A percentile compares a stretch with the other conserved stretches of the same genome.
Evolutionary conservation across 331 rosid genomes (phyloP).

Genomic region (Rosa hybrid): DNA sequence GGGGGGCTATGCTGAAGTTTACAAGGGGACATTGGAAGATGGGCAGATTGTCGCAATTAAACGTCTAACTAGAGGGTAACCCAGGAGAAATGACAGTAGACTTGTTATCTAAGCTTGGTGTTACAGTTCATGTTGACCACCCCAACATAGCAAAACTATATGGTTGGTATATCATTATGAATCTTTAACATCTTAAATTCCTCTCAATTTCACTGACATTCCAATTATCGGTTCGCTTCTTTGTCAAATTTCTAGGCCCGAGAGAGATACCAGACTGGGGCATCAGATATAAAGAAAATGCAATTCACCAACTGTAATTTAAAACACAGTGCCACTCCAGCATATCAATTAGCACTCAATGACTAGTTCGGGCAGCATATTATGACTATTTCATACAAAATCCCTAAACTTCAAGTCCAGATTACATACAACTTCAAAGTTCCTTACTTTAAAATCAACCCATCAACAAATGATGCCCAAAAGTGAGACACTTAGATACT

Average conservation of each 20-base stretch:
- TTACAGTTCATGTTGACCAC: constrained; percentile 92
- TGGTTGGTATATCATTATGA: constrained; percentile 47
- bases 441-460: too few relatives aligned
- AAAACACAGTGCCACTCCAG: too few relatives aligned
- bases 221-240: not conserved
- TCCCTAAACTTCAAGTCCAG: too few relatives aligned
- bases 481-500: too few relatives aligned
- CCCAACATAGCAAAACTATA: constrained; percentile 88
- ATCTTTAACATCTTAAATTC: constrained; percentile 10
- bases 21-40: constrained; percentile 73
- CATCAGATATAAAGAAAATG: constrained; percentile 48
- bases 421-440: too few relatives aligned
- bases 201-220: constrained; percentile 10
- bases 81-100: constrained; percentile 97
- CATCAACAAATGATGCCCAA: too few relatives aligned
- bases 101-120: constrained; percentile 96
- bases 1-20: constrained; percentile 98
- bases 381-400: too few relatives aligned
- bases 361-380: too few relatives aligned
- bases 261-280: constrained; percentile 79
- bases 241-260: constrained; percentile 51
- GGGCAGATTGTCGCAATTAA: constrained; percentile 82
- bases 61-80: constrained; percentile 63
- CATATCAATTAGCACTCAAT: too few relatives aligned
- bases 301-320: too few relatives aligned